Percentiles rank a stretch among this genome's conserved stretches.
Evolutionary conservation across 2,329 filamentous ascomycete genomes (phyloP).

Genomic region (Fusarium albidum): DNA sequence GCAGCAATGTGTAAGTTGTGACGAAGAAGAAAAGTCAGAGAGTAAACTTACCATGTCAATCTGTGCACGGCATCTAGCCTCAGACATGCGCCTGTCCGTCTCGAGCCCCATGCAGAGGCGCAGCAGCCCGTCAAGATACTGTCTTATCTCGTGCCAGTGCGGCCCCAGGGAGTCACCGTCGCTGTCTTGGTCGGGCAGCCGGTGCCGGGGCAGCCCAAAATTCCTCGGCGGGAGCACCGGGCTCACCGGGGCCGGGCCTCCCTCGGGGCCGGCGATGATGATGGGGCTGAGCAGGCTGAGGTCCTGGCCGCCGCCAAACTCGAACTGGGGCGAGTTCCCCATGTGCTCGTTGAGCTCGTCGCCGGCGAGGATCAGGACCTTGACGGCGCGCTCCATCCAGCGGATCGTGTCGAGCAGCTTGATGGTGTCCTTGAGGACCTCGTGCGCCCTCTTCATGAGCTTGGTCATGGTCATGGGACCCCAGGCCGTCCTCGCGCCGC

Average conservation of each 20-base stretch:
- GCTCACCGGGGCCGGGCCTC: slow-evolving; percentile 38
- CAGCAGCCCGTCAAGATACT: slow-evolving; percentile 55
- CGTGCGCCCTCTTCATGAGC: slow-evolving; percentile 57
- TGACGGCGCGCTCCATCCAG: slow-evolving; percentile 57
- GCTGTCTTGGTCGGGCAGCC: slow-evolving; percentile 19
- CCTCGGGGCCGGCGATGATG: slow-evolving; percentile 29
- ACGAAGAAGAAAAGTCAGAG: too few relatives aligned
- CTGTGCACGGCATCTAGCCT: slow-evolving; percentile 55
- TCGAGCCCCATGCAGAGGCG: slow-evolving; percentile 54
- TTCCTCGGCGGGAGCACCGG: slow-evolving; percentile 34
- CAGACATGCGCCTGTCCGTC: slow-evolving; percentile 56
- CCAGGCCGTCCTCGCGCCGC: slow-evolving; percentile 38
- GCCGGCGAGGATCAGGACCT: slow-evolving; percentile 52
- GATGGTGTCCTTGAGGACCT: slow-evolving; percentile 55
- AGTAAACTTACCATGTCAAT: slow-evolving; percentile 56
- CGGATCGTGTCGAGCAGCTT: slow-evolving; percentile 55
- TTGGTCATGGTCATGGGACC: slow-evolving; percentile 55
- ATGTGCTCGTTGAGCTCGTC: slow-evolving; percentile 51
- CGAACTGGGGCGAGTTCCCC: slow-evolving; percentile 32
- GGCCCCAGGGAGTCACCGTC: slow-evolving; percentile 43
- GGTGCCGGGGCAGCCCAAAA: slow-evolving; percentile 30
- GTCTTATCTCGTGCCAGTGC: slow-evolving; percentile 57
- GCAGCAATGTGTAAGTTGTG: slow-evolving; percentile 9
- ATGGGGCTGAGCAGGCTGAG: slow-evolving; percentile 40
- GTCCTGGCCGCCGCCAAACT: too few relatives aligned